These are phyloP conservation scores for Cyclocybe aegerita DNA, from an alignment of 768 basidiomycete genomes.

Conservation along the genomic window DNA sequence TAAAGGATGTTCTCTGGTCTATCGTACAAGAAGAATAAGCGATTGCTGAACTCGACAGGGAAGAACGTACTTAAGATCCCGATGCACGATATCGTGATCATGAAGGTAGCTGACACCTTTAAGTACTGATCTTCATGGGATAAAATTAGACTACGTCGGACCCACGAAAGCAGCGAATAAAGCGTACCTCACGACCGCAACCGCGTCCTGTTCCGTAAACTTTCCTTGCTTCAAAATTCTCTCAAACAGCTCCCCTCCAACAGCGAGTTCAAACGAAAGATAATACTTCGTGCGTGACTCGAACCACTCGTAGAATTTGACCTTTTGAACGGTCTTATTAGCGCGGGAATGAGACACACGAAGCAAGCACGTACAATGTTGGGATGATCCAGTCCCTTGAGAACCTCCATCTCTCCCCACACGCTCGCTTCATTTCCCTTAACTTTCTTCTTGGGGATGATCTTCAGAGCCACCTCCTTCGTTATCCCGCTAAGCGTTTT, in stretches of 20 bases:
- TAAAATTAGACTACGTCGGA: neutral
- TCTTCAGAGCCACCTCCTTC: constrained; percentile 83
- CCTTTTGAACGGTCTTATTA: constrained; percentile 40
- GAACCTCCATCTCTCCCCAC: constrained; percentile 91
- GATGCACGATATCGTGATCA: constrained; percentile 89
- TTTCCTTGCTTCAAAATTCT: constrained; percentile 82
- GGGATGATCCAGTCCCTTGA: constrained; percentile 86
- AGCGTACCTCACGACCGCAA: constrained; percentile 68
- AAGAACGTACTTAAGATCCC: constrained; percentile 80
- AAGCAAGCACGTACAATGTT: constrained; percentile 68
- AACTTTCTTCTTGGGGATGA: constrained; percentile 94
- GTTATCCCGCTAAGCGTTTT: constrained; percentile 35
- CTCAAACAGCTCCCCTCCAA: constrained; percentile 94
- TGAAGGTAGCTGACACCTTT: constrained; percentile 89
- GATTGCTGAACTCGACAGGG: neutral
- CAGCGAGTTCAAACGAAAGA: constrained; percentile 91
- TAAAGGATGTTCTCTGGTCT: constrained; percentile 98
- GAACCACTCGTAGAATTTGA: constrained; percentile 97
- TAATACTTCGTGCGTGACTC: constrained; percentile 94
- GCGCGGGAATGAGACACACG: neutral
- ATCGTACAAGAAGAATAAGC: neutral
- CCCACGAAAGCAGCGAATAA: neutral
- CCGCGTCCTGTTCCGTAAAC: constrained; percentile 92
- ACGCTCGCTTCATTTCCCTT: constrained; percentile 88
- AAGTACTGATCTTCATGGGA: constrained; percentile 63